Evolutionary conservation across 306 rosid species (phyloP).

Genomic region (Trifolium subterraneum): DNA sequence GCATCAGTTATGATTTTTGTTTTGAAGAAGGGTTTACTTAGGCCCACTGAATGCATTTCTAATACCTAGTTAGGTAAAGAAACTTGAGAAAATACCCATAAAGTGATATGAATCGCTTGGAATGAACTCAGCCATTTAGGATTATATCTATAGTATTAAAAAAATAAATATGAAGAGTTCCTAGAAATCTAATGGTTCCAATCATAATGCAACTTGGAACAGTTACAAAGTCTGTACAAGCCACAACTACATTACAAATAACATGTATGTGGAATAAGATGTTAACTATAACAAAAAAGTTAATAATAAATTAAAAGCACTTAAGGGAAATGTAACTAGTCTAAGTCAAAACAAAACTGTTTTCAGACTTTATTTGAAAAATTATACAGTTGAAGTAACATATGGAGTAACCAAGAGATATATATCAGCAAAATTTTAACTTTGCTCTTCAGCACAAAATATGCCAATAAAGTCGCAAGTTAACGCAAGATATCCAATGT

Average conservation of each 20-base stretch:
- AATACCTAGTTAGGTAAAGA: neutral
- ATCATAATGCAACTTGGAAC: neutral
- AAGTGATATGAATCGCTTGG: neutral
- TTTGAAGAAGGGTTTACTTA: neutral
- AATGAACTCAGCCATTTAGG: neutral
- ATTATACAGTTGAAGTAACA: slow-evolving; percentile 17
- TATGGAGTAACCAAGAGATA: neutral
- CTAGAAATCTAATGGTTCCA: neutral
- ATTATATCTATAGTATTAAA: neutral
- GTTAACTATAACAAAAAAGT: neutral
- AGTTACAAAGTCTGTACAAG: slow-evolving; percentile 1
- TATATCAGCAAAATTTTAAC: neutral
- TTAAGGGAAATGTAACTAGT: neutral
- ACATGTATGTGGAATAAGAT: neutral
- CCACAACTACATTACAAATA: neutral
- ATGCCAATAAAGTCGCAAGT: slow-evolving; percentile 19
- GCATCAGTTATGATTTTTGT: neutral
- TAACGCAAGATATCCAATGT: slow-evolving; percentile 17
- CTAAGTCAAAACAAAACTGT: neutral
- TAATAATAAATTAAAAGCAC: neutral
- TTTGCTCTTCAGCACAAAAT: neutral
- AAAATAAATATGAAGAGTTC: neutral
- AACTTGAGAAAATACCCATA: neutral
- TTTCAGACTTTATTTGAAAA: neutral
- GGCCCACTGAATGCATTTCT: neutral